Evolutionary conservation across 192 early-diverging fungal species (phyloP), one percentile per base, ranked within the genome.

Genomic region (Coemansia guatemalensis): DNA sequence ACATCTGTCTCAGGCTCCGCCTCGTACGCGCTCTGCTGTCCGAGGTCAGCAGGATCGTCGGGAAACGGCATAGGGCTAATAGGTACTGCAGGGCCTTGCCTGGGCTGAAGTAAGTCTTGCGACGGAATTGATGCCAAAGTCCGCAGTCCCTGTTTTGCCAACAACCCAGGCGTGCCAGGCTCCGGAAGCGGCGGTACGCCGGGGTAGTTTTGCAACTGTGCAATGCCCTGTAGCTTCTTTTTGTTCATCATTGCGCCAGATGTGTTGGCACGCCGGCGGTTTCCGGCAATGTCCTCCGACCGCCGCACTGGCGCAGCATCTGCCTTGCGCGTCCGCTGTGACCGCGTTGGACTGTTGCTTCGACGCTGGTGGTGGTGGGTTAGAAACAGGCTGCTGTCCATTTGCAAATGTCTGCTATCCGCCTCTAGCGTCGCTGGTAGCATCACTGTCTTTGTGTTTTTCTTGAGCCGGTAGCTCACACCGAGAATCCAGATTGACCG

Each of bases 401-500:
- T 39, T 12, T 69, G 78, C 65, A 81, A 30, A 44, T 69, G 73
- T 39, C 69, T 62, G 66, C 73, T 69, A 65, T 81, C 73, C 17
- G 78, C 66, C 56, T 81, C 65, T 21, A 81, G 60, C 2, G 73
- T 69, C 11, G 60, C 69, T 0, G 78, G 78, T 41, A 81, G 66
- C 57, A 68, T 72, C 50, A 81, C 78, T 52, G 53, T 74, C 32
- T 68, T 64, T 53, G 62, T 62, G 78, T 74, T 75, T 58, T 78
- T 71, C 47, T 69, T 71, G 44, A 83, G 53, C 26, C 76, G 57
- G 52, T 83, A 83, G 60, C 72, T 69, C 60, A 72, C 73, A 44
- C 81, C 81, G n/a, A 73, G 59, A 11, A 78, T 70, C 76, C 69
- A 73, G 48, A 83, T 83, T 8, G 81, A 75, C 64, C 71, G 68